Base-by-base conservation (phyloP, 768 basidiomycete genomes). In the Amylocystis lapponica region DNA sequence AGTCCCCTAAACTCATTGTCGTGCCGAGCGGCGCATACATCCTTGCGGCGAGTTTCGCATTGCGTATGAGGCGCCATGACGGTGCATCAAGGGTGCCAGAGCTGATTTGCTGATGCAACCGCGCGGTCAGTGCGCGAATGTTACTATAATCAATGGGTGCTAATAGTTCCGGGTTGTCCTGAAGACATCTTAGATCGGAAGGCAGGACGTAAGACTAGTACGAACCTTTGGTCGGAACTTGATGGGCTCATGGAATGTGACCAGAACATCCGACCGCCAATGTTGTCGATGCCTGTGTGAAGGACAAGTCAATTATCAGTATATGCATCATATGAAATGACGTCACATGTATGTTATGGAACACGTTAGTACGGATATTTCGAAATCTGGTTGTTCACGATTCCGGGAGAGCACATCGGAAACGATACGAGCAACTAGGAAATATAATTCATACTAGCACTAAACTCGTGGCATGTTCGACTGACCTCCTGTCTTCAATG, bases 21-120 rank as follows among this genome's bases (percentile, higher is more conserved):
- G 91, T 93, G 31, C 91, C 91, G n/a, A 93, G 66, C 2, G 91
- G 91, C 5, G 80, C 87, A 53, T 94, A 94, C 35, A 94, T 80
- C 21, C 86, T 67, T 14, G 86, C 72, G 3, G 88, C 86, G 34
- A 86, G 71, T 59, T 89, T 88, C 19, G 84, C 81, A 17, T 74
- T 76, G 34, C 88, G 77, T 30, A 90, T 70, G 26, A 83, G 66
- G 49, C 80, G 74, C 88, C 91, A 94, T 5, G 84, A 84, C 20
- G 91, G 92, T 3, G 90, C 83, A 49, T 90, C 85, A 38, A 90
- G 71, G 1, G 86, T 89, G 5, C 86, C 87, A 21, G 76, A 75
- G 47, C 81, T 78, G 51, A 94, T 89, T 41, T 76, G 70, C 21
- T 78, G 68, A 33, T 84, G 77, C 58, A 93, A 74, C 45, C 67